Conservation (phyloP, 2,329 filamentous ascomycete genomes). For the Alternaria incomplexa region DNA sequence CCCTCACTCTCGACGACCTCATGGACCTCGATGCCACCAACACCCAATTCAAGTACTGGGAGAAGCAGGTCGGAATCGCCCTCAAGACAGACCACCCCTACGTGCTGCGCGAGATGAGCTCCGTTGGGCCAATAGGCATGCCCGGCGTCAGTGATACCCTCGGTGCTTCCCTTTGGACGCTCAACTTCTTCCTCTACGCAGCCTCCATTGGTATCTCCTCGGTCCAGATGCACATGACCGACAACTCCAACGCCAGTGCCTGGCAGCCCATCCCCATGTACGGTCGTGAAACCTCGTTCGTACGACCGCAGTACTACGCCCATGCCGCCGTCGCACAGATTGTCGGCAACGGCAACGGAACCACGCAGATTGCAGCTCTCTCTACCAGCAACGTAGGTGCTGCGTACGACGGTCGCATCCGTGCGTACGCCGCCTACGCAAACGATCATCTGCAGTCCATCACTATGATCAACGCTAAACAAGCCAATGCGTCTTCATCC, state of each 20-base stretch:
- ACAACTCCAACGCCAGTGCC: constrained; percentile 58
- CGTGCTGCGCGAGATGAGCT: constrained; percentile 59
- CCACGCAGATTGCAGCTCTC: constrained; percentile 52
- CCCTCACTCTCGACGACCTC: constrained; percentile 54
- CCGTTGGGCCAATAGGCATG: constrained; percentile 58
- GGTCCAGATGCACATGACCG: constrained; percentile 62
- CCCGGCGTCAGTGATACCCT: constrained; percentile 56
- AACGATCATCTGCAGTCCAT: constrained; percentile 51
- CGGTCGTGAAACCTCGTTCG: constrained; percentile 51
- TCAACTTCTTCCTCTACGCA: constrained; percentile 60
- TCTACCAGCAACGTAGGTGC: constrained; percentile 37
- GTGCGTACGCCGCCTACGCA: constrained; percentile 56
- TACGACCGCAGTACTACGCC: constrained; percentile 59
- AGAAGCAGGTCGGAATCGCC: constrained; percentile 52
- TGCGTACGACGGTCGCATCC: constrained; percentile 51
- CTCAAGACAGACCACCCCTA: constrained; percentile 53
- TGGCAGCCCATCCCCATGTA: constrained; percentile 56
- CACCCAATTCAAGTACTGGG: constrained; percentile 57
- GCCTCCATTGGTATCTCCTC: constrained; percentile 56
- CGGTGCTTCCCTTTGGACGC: constrained; percentile 58
- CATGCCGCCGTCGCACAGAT: constrained; percentile 59
- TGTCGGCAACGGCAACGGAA: constrained; percentile 55
- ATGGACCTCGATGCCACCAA: constrained; percentile 56
- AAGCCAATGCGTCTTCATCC: constrained; percentile 48
- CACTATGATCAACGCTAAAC: constrained; percentile 55